Percentiles rank a stretch among this genome's conserved stretches.
phyloP scores from a whole-genome alignment of 2,329 filamentous ascomycete species.

The Colletotrichum lentis region DNA sequence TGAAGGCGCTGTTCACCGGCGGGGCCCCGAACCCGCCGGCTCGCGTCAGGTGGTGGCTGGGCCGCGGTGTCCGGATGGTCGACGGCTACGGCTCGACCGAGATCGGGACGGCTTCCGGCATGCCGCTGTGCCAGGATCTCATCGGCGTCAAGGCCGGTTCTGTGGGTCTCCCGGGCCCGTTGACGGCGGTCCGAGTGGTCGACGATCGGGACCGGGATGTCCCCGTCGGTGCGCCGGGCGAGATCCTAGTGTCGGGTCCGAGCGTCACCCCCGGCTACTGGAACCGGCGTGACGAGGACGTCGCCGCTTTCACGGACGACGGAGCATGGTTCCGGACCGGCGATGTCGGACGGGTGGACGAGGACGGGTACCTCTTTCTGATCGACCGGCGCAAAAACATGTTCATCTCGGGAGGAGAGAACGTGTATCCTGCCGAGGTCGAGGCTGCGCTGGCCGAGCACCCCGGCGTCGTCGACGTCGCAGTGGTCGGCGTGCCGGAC shows the following conservation, averaged over 20 bases:
- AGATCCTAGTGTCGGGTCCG: slow-evolving; percentile 27
- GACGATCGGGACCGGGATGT: slow-evolving; percentile 20
- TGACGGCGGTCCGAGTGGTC: slow-evolving; percentile 28
- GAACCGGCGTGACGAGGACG: slow-evolving; percentile 26
- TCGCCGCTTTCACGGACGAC: slow-evolving; percentile 23
- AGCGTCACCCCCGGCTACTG: slow-evolving; percentile 29
- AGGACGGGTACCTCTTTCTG: slow-evolving; percentile 26
- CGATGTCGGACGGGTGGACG: slow-evolving; percentile 31
- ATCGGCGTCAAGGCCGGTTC: slow-evolving; percentile 28
- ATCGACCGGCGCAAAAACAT: slow-evolving; percentile 31
- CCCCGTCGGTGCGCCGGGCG: slow-evolving; percentile 15
- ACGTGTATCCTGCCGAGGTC: slow-evolving; percentile 34
- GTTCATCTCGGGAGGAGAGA: slow-evolving; percentile 36
- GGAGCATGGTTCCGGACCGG: slow-evolving; percentile 37
- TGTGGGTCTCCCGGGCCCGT: slow-evolving; percentile 28
- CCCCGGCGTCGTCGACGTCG: slow-evolving; percentile 19
- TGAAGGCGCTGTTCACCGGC: slow-evolving; percentile 31
- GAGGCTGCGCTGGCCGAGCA: slow-evolving; percentile 22
- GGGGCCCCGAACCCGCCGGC: slow-evolving; percentile 32
- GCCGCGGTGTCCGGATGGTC: slow-evolving; percentile 25
- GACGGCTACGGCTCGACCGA: slow-evolving; percentile 34
- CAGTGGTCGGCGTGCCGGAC: slow-evolving; percentile 26
- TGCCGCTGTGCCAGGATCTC: slow-evolving; percentile 20
- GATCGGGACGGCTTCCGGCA: slow-evolving; percentile 23
- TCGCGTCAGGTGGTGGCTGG: slow-evolving; percentile 29